Evolutionary conservation across 1,284 basidiomycete genomes (phyloP).

Genomic region (Gomphus bonarii): DNA sequence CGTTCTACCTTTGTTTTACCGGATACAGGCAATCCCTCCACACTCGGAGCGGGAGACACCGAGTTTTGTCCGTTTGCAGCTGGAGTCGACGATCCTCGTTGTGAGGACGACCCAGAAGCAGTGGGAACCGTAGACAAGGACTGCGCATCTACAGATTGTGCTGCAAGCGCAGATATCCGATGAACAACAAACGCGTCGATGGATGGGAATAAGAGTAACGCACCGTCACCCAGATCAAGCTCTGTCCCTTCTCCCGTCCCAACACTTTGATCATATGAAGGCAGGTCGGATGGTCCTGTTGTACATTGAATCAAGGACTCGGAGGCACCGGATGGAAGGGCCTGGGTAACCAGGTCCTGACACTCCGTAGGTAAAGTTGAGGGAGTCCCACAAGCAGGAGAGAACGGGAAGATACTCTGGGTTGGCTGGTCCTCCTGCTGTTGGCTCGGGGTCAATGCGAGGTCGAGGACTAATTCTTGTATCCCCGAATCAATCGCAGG

Average conservation of each 20-base stretch:
- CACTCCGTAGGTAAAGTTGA: not conserved
- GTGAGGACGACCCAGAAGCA: conserved; percentile 3
- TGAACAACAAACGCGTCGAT: not conserved
- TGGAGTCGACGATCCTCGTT: not conserved
- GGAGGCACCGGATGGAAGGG: not conserved
- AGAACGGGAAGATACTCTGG: not conserved
- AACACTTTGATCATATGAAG: not conserved
- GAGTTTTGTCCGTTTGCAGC: not conserved
- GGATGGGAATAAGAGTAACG: not conserved
- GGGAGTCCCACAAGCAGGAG: not conserved
- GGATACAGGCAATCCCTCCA: not conserved
- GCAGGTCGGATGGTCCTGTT: not conserved
- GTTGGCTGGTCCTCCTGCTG: not conserved
- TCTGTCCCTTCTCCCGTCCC: not conserved
- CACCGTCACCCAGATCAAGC: not conserved
- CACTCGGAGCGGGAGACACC: not conserved
- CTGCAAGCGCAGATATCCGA: not conserved
- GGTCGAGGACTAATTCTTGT: not conserved
- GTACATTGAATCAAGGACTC: not conserved
- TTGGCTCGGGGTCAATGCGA: not conserved
- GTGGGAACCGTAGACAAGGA: not conserved
- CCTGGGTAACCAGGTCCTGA: not conserved
- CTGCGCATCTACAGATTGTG: not conserved
- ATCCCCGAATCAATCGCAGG: not conserved
- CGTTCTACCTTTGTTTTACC: conserved; percentile 1